Evolutionary conservation across 129 eudicot species (phyloP).

Genomic region (Solidago caesia): DNA sequence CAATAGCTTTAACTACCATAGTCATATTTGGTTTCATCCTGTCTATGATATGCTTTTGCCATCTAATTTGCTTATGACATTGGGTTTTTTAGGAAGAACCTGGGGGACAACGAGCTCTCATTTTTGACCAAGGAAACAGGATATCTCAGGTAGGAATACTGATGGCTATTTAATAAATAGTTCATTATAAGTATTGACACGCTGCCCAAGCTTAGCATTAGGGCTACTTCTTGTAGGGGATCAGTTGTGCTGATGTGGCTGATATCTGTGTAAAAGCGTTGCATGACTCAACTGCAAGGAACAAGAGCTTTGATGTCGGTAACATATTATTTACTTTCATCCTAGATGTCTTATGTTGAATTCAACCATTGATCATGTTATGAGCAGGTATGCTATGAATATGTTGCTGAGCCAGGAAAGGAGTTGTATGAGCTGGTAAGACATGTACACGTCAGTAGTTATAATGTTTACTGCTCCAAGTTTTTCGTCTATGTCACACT

Average conservation of each 20-base stretch:
- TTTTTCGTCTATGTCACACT: too few species aligned
- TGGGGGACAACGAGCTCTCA: slow-evolving; percentile 95
- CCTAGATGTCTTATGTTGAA: slow-evolving; percentile 14
- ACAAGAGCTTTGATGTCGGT: slow-evolving; percentile 97
- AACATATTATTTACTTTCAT: slow-evolving; percentile 12
- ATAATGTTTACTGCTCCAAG: not conserved
- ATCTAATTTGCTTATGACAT: slow-evolving; percentile 10
- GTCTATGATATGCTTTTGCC: not conserved
- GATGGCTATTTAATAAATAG: slow-evolving; percentile 5
- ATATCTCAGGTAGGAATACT: slow-evolving; percentile 73
- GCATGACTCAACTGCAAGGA: slow-evolving; percentile 97
- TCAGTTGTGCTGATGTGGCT: slow-evolving; percentile 98
- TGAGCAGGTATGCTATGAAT: slow-evolving; percentile 90
- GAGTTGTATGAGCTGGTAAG: slow-evolving; percentile 94
- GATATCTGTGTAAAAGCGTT: slow-evolving; percentile 96
- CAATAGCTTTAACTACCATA: not conserved
- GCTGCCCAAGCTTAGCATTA: slow-evolving; percentile 15
- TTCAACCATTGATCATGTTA: not conserved
- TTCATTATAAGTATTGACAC: not conserved
- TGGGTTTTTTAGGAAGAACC: slow-evolving; percentile 79
- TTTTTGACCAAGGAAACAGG: slow-evolving; percentile 98
- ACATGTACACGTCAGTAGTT: not conserved
- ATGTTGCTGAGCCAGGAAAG: slow-evolving; percentile 92
- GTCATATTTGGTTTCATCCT: not conserved
- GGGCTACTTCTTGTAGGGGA: slow-evolving; percentile 55